A percentile compares a stretch with the other conserved stretches of the same genome.
Evolutionary conservation across 1,284 basidiomycete genomes (phyloP).

Genomic region (Sanghuangporus weigelae): DNA sequence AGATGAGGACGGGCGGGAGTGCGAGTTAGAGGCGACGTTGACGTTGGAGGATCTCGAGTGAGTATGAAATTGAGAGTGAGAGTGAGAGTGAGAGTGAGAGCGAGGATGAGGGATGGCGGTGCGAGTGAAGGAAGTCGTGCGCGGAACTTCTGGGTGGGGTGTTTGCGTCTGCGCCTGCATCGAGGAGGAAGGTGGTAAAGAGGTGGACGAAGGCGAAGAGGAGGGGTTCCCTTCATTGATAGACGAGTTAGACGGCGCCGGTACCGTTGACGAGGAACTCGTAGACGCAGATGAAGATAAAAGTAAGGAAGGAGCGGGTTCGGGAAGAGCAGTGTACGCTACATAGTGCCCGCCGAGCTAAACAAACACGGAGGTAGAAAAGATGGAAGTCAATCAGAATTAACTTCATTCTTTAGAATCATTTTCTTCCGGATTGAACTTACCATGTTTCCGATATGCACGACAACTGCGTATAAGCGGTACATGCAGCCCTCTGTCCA

Average conservation of each 20-base stretch:
- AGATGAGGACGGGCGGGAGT: conserved; percentile 10
- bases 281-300: neutral
- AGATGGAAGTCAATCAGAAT: neutral
- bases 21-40: conserved; percentile 10
- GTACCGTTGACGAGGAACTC: neutral
- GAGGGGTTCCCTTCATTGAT: neutral
- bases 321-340: conserved; percentile 65
- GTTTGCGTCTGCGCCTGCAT: neutral
- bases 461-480: conserved; percentile 78
- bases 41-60: neutral
- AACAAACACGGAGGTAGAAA: neutral
- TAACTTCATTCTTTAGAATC: neutral
- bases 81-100: conserved; percentile 20
- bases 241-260: neutral
- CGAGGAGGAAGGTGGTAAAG: too few species aligned
- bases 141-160: conserved; percentile 17
- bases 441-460: conserved; percentile 89
- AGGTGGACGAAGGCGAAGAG: neutral
- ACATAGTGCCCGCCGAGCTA: conserved; percentile 84
- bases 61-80: conserved; percentile 1
- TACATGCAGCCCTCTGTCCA: conserved; percentile 55
- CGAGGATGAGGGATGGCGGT: conserved; percentile 5
- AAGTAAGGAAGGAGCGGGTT: conserved; percentile 3
- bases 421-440: conserved; percentile 20
- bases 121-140: conserved; percentile 17